A percentile compares a stretch with the other conserved stretches of the same genome.
Evolutionary conservation across 305 asterid species (phyloP).

Genomic region (Fraxinus ornus): DNA sequence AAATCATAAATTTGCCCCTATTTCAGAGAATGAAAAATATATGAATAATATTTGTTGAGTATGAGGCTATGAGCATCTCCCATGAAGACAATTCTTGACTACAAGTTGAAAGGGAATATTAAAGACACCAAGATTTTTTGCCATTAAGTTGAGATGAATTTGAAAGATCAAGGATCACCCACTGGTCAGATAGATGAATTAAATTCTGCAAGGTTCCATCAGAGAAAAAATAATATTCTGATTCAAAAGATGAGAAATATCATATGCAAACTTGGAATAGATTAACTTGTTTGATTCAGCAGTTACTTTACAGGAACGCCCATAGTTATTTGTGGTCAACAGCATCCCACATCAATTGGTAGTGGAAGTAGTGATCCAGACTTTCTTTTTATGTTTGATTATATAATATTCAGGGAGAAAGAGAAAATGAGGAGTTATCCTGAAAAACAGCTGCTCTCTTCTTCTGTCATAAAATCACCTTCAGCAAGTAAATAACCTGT

Average conservation of each 20-base stretch:
- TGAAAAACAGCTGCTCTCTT: neutral
- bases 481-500: neutral
- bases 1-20: neutral
- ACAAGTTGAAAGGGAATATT: constrained; percentile 22
- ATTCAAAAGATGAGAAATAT: neutral
- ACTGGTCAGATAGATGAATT: neutral
- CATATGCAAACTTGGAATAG: neutral
- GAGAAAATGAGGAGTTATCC: neutral
- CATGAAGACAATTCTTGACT: constrained; percentile 6
- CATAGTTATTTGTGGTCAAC: neutral
- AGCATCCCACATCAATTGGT: neutral
- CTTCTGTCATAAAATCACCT: neutral
- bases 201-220: neutral
- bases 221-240: neutral
- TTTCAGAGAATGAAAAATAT: neutral
- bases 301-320: neutral
- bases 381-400: neutral
- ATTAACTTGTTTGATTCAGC: neutral
- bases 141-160: neutral
- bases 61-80: neutral
- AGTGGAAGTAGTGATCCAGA: neutral
- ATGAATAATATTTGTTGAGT: neutral
- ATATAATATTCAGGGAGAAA: neutral
- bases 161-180: constrained; percentile 8
- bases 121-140: constrained; percentile 4